Percentiles rank a stretch among this genome's conserved stretches.
Conservation (phyloP, 73 alveolate genomes). For the Tetrahymena thermophila region DNA sequence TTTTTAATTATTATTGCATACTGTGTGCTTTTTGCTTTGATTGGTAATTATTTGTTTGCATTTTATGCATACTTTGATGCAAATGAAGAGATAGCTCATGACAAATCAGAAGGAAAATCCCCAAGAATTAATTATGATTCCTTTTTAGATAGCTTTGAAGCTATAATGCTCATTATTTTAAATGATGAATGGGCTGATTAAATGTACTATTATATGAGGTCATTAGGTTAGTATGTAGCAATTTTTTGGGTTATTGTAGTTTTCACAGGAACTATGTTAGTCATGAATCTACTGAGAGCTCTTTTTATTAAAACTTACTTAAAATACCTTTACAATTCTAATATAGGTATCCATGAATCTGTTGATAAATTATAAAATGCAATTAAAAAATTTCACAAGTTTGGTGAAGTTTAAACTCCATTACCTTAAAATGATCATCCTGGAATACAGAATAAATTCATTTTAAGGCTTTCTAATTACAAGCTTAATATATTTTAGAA, state of each 20-base stretch:
- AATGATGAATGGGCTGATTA: not conserved
- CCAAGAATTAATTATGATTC: not conserved
- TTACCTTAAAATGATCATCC: not conserved
- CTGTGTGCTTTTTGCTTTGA: not conserved
- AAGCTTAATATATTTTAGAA: not conserved
- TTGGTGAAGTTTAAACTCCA: not conserved
- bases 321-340: not conserved
- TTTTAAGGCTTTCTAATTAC: not conserved
- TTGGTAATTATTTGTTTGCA: not conserved
- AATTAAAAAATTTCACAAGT: not conserved
- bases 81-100: not conserved
- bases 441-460: not conserved
- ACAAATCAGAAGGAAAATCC: not conserved
- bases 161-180: not conserved
- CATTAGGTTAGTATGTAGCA: not conserved
- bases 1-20: not conserved
- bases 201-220: not conserved
- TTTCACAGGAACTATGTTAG: not conserved
- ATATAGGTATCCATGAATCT: not conserved
- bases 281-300: not conserved
- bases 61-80: not conserved
- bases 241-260: not conserved
- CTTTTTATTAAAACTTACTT: not conserved
- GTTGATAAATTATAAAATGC: not conserved
- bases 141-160: not conserved